Percentiles rank a stretch among this genome's conserved stretches.
phyloP scores from a whole-genome alignment of 306 rosid genomes.

The Styphnolobium japonicum region DNA sequence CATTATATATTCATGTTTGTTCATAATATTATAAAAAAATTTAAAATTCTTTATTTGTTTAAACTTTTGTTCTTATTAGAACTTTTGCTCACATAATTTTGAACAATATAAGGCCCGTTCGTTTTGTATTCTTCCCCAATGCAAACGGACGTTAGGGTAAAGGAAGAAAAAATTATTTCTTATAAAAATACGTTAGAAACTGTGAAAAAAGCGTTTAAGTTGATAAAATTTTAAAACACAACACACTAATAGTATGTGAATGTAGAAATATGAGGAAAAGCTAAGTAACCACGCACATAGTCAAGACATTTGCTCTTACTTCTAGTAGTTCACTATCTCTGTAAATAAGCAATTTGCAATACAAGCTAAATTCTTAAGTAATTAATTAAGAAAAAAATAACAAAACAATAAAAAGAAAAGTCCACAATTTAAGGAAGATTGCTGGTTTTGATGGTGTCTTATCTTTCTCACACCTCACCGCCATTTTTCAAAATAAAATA shows the following conservation, averaged over 20 bases:
- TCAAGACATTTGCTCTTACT: background rate
- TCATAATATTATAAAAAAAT: background rate
- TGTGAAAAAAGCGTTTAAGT: no score
- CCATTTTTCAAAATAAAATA: background rate
- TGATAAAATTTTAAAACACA: no score
- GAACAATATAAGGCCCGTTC: no score
- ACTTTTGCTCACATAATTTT: background rate
- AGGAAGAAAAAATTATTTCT: no score
- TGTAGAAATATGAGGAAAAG: background rate
- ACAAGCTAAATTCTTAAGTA: background rate
- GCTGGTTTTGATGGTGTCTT: constrained; percentile 1
- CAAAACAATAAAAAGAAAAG: background rate
- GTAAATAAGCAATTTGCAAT: background rate
- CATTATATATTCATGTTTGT: background rate
- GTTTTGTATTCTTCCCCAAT: no score
- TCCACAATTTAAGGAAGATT: constrained; percentile 19
- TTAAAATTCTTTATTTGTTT: background rate
- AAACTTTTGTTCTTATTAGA: background rate
- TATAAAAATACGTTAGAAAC: no score
- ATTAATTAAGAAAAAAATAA: background rate
- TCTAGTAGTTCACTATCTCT: background rate
- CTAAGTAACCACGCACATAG: background rate
- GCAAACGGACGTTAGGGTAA: no score
- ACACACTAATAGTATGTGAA: no score
- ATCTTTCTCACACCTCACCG: background rate